These are phyloP conservation scores for Salix dunnii DNA, from an alignment of 345 rosid species.

Conservation along the genomic window DNA sequence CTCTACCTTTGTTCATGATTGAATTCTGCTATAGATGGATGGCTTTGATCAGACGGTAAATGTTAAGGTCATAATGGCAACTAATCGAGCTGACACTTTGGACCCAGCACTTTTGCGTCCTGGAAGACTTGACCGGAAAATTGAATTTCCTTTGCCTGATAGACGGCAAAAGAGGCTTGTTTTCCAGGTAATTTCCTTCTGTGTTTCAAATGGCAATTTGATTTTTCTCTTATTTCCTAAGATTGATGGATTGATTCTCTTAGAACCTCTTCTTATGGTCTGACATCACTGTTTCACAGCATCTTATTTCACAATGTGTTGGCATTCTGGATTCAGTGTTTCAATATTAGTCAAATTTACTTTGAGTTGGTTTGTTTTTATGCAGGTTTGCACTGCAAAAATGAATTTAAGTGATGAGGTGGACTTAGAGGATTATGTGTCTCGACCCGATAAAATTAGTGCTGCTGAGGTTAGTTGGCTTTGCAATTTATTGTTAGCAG, in stretches of 20 bases:
- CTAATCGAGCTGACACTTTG: constrained; percentile 92
- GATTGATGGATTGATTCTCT: neutral
- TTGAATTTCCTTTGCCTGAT: constrained; percentile 94
- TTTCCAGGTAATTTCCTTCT: constrained; percentile 56
- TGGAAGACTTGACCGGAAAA: constrained; percentile 92
- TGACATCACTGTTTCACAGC: neutral
- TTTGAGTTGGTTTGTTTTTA: neutral
- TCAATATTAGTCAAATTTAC: neutral
- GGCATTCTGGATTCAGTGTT: neutral
- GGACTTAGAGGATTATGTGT: constrained; percentile 97
- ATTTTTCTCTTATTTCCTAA: neutral
- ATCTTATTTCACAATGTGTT: neutral
- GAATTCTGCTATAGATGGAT: constrained; percentile 50
- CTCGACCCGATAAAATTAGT: constrained; percentile 97
- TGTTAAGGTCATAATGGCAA: constrained; percentile 97
- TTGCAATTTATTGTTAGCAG: constrained; percentile 3
- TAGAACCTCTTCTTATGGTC: neutral
- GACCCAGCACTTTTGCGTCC: constrained; percentile 99
- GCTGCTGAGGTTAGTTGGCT: constrained; percentile 89
- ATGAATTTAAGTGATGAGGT: constrained; percentile 97
- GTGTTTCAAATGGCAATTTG: neutral
- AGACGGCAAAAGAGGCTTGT: constrained; percentile 99
- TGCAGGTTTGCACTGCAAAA: constrained; percentile 94
- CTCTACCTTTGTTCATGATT: constrained; percentile 18
- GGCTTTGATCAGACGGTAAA: constrained; percentile 98